Percentiles rank a stretch among this genome's conserved stretches.
These are phyloP conservation scores for Proliferodiscus dingleyae DNA, from an alignment of 2,329 filamentous ascomycete species.

Conservation along the genomic window DNA sequence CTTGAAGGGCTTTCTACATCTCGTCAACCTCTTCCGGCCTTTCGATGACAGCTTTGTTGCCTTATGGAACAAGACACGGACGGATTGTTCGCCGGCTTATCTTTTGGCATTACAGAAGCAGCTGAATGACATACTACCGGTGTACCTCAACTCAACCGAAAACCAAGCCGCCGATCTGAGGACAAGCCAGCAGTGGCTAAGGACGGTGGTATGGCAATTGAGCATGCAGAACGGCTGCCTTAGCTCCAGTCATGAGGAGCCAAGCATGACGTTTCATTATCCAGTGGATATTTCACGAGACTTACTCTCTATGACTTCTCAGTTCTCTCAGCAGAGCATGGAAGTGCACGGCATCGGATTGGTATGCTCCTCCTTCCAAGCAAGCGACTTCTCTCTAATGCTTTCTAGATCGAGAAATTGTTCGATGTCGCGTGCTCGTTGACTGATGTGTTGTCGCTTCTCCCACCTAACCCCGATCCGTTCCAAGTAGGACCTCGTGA, in stretches of 20 bases:
- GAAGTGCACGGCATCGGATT: slow-evolving; percentile 71
- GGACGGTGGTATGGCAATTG: slow-evolving; percentile 59
- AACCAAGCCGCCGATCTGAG: slow-evolving; percentile 50
- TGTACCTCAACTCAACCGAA: slow-evolving; percentile 47
- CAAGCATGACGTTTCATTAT: slow-evolving; percentile 57
- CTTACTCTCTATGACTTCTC: slow-evolving; percentile 59
- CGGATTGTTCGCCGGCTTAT: slow-evolving; percentile 52
- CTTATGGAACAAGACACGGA: slow-evolving; percentile 61
- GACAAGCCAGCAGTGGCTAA: slow-evolving; percentile 61
- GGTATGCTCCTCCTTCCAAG: slow-evolving; percentile 41
- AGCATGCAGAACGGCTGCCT: slow-evolving; percentile 50
- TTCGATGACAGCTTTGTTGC: slow-evolving; percentile 62
- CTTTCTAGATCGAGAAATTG: slow-evolving; percentile 65
- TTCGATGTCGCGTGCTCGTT: slow-evolving; percentile 71
- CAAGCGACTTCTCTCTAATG: slow-evolving; percentile 11
- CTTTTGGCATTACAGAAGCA: slow-evolving; percentile 58
- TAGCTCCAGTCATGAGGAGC: slow-evolving; percentile 43
- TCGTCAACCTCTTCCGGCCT: slow-evolving; percentile 59
- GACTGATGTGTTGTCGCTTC: slow-evolving; percentile 66
- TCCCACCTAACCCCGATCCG: slow-evolving; percentile 53
- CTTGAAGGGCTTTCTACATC: slow-evolving; percentile 51
- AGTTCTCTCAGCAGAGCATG: slow-evolving; percentile 67
- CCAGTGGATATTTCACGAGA: slow-evolving; percentile 59
- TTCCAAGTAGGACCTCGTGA: slow-evolving; percentile 67
- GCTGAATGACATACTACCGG: slow-evolving; percentile 49